Base-by-base conservation (phyloP, 1,284 basidiomycete genomes). In the Fomitopsis pinicola region DNA sequence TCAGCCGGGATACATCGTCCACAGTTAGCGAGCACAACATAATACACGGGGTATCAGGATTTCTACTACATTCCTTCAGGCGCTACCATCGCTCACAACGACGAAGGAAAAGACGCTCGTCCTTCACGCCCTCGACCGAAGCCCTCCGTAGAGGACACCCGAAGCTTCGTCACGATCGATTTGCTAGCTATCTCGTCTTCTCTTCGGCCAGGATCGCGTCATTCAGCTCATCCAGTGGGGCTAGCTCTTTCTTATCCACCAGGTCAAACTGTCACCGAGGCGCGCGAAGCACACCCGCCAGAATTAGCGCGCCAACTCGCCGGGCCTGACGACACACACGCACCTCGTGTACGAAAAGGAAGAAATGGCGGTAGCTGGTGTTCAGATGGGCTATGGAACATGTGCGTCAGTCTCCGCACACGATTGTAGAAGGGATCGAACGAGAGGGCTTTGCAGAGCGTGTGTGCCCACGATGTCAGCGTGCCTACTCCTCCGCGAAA, bases 351-450 rank as follows among this genome's bases (percentile, higher is more conserved):
- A 98, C 88, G 73, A 99, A 98, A 54, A 99, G 82, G 79, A 98
- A 92, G 80, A 99, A 99, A 78, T 99, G 97, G 35, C 94, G 87
- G 76, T 99, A 99, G 72, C 95, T 98, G 3, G 97, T 99, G 76
- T 99, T 99, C 68, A 99, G 83, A 75, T 99, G 97, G 0, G 97
- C 97, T 97, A 69, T 28, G 36, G 64, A 54, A n/a, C 42, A 59
- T 9, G 17, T 42, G 19, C 33, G 55, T 64, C 36, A 66, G 60
- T 33, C 19, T n/a, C 40, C 52, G 28, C n/a, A 17, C 19, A 38
- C 52, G 12, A 22, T 10, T 8, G 22, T 19, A 26, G 28, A 33
- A 14, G 22, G 6, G 22, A 28, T 48, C 6, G 46, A 30, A 33
- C 28, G 46, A 28, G 46, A 12, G 12, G 26, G 4, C 1, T 26